phyloP scores from a whole-genome alignment of 257 asterid species.

The Solanum chilense region DNA sequence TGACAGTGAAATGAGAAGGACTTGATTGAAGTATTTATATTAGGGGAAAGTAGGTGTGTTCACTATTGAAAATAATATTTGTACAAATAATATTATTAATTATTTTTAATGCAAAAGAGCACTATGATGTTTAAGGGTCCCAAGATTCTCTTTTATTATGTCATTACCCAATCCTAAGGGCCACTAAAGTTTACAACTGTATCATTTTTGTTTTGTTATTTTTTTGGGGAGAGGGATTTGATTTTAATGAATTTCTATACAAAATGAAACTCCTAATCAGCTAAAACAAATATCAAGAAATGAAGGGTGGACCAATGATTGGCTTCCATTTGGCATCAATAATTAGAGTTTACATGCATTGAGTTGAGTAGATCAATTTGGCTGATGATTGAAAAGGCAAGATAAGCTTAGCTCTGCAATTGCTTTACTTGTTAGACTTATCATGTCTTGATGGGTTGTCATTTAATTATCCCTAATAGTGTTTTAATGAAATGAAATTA shows the following conservation, averaged over 20 bases:
- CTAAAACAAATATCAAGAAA: neutral
- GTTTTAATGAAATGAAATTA: neutral
- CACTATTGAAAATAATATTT: neutral
- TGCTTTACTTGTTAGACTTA: neutral
- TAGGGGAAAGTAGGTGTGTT: neutral
- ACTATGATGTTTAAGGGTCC: neutral
- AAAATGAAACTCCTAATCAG: neutral
- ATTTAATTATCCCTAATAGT: neutral
- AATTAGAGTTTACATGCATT: neutral
- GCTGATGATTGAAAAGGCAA: neutral
- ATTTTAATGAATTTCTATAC: neutral
- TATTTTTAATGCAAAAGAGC: neutral
- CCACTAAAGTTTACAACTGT: neutral
- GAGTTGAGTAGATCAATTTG: neutral
- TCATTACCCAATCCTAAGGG: constrained; percentile 8
- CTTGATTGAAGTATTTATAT: neutral
- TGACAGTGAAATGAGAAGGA: neutral
- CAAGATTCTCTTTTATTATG: constrained; percentile 4
- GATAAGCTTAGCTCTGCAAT: neutral
- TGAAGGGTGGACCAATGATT: neutral
- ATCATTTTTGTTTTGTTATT: neutral
- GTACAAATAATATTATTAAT: neutral
- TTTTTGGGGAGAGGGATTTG: neutral
- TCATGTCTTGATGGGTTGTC: neutral
- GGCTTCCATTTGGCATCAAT: neutral